Base-by-base conservation (phyloP, 257 asterid genomes). In the Jacaranda mimosifolia region DNA sequence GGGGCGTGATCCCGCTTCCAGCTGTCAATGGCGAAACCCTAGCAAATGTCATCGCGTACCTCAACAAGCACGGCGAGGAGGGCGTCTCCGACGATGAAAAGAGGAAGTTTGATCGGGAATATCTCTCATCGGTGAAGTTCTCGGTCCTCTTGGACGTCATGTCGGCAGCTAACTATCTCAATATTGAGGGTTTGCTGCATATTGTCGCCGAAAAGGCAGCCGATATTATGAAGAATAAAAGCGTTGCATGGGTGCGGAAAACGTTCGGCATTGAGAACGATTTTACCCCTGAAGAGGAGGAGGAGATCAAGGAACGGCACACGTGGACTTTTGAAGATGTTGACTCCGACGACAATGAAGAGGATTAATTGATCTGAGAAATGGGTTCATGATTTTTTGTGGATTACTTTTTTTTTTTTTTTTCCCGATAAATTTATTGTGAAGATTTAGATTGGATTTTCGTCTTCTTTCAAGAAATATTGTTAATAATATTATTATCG, bases 111-210 rank as follows among this genome's bases (percentile, higher is more conserved):
- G 81, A 76, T 6, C 4, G 14, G 18, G 69, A 65, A 40, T 81
- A 64, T 65, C 59, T 72, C 13, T 32, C 45, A 0, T 35, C 17
- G 12, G 42, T n/a, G 1, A 12, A 56, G 5, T 0, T 26, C 0
- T 0, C 4, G 0, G 39, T 6, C 0, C 42, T 72, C 12, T 65
- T 53, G 38, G 59, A 48, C 3, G 7, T 75, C 0, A 21, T 45
- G 1, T 32, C 13, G 26, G 85, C 82, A 9, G 82, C 85, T 0
- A 70, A 68, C 40, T 77, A 48, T 40, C 74, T 81, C 38, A 7
- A 72, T 10, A 46, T 66, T 21, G 8, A 14, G 10, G 56, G 4
- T 4, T 11, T 81, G 7, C 15, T 67, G 46, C 68, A 67, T 7
- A 1, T 56, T 9, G 14, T 6, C 4, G 39, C 69, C 36, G 19